Base-by-base conservation (phyloP, 2,329 filamentous ascomycete species). In the Sporothrix mexicana region DNA sequence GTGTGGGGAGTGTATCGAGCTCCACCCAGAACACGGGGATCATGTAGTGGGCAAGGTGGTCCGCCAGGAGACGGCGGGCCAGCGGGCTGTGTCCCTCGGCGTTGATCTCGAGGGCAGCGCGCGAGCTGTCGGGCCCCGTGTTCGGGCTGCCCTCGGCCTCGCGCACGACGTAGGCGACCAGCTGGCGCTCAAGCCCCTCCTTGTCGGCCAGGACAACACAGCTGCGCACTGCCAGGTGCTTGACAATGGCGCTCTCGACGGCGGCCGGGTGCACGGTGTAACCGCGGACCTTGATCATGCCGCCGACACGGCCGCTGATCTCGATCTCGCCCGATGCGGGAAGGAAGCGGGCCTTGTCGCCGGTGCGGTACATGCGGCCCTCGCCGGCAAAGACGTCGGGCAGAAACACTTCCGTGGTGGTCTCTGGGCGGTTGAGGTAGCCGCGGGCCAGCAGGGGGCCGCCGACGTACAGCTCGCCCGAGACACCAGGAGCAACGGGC, bases 221-320 rank as follows among this genome's bases (percentile, higher is more conserved):
- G 67, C 90, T 88, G 1, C 87, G 88, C 69, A 94, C 91, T 13
- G 91, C 91, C 45, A 95, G 82, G 75, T 92, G 85, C 76, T 89
- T 88, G 72, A 90, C 84, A 73, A 95, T 92, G 6, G 90, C 88
- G 76, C 90, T 91, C 79, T 95, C 91, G 0, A 94, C 92, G 73
- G 93, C 93, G 8, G 90, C 90, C 6, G 92, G 92, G 30, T 94
- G 92, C 2, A 94, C 90, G 0, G 91, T 93, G 78, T 94, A 94
- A 0, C 92, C 92, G 73, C 92, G 88, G 12, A 93, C 87, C 81
- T 94, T 94, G 82, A 94, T 94, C 92, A 94, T 94, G 13, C 90
- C 88, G 15, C 92, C 92, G 0, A 93, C 90, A 69, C 92, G 88
- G 47, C 92, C 92, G 7, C 91, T 93, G 74, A 94, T 93, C 78